Evolutionary conservation across 805 yeast genomes (phyloP).

Genomic region (Candida easanensis): DNA sequence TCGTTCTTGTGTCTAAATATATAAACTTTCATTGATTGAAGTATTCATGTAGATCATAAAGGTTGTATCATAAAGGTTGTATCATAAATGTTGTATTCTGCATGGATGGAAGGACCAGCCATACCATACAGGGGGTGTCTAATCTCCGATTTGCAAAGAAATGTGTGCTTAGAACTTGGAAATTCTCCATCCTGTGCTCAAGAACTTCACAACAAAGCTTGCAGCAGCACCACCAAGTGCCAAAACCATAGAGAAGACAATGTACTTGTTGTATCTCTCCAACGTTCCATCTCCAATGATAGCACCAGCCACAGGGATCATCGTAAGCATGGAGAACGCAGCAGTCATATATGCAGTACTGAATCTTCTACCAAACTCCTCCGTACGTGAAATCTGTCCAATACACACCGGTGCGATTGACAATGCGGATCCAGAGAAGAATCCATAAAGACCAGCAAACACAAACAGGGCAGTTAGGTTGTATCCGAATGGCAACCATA

Average conservation of each 20-base stretch:
- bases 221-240: slow-evolving; percentile 5
- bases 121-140: too few relatives aligned
- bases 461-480: slow-evolving; percentile 35
- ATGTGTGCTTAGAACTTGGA: slow-evolving; percentile 16
- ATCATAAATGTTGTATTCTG: too few relatives aligned
- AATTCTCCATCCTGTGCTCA: slow-evolving; percentile 15
- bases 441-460: slow-evolving; percentile 49
- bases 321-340: slow-evolving; percentile 46
- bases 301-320: slow-evolving; percentile 50
- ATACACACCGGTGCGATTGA: slow-evolving; percentile 56
- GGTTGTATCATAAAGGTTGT: too few relatives aligned
- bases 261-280: slow-evolving; percentile 11
- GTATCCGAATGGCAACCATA: slow-evolving; percentile 41
- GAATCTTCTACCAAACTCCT: slow-evolving; percentile 51
- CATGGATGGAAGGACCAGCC: too few relatives aligned
- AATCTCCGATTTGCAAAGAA: too few relatives aligned
- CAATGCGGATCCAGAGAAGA: slow-evolving; percentile 51
- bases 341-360: slow-evolving; percentile 57
- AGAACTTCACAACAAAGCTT: slow-evolving; percentile 3
- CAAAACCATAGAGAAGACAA: slow-evolving; percentile 10
- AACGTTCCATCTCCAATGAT: slow-evolving; percentile 35
- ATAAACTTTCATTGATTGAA: too few relatives aligned
- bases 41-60: too few relatives aligned
- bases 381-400: slow-evolving; percentile 53
- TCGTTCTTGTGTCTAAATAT: too few relatives aligned